phyloP scores from a whole-genome alignment of 176 grass and related monocot genomes.

The Lolium perenne region DNA sequence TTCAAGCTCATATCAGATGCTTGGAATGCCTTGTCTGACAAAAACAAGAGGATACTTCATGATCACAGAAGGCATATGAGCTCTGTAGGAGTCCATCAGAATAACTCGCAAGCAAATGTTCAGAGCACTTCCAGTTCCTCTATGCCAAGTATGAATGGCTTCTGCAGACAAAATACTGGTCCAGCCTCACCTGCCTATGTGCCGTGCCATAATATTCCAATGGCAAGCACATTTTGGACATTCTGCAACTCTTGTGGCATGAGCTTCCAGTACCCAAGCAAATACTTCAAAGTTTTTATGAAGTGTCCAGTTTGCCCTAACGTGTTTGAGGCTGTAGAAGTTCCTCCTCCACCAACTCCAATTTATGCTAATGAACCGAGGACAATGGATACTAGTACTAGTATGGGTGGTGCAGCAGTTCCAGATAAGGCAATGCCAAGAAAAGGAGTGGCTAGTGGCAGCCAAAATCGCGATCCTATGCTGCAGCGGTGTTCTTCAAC shows the following conservation, averaged over 20 bases:
- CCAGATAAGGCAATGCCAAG: constrained; percentile 3
- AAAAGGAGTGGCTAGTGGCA: constrained; percentile 36
- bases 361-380: constrained; percentile 3
- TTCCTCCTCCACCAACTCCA: constrained; percentile 17
- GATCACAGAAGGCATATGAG: constrained; percentile 49
- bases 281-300: constrained; percentile 38
- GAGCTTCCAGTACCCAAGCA: constrained; percentile 52
- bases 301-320: constrained; percentile 37
- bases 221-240: constrained; percentile 72
- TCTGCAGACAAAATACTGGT: not conserved
- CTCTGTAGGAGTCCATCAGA: constrained; percentile 28
- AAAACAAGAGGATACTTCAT: constrained; percentile 48
- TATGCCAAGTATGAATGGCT: constrained; percentile 26
- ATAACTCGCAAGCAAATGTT: constrained; percentile 30
- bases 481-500: constrained; percentile 42
- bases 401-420: constrained; percentile 31
- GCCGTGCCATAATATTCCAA: not conserved
- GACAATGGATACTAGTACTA: not conserved
- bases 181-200: not conserved
- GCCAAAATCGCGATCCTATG: constrained; percentile 32
- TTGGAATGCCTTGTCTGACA: constrained; percentile 70
- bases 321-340: constrained; percentile 54
- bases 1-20: constrained; percentile 74
- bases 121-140: constrained; percentile 1
- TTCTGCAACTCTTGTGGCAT: constrained; percentile 43